Base-by-base conservation (phyloP, 1,139 yeast genomes). In the Hemisphaericaspora xylofermentans region DNA sequence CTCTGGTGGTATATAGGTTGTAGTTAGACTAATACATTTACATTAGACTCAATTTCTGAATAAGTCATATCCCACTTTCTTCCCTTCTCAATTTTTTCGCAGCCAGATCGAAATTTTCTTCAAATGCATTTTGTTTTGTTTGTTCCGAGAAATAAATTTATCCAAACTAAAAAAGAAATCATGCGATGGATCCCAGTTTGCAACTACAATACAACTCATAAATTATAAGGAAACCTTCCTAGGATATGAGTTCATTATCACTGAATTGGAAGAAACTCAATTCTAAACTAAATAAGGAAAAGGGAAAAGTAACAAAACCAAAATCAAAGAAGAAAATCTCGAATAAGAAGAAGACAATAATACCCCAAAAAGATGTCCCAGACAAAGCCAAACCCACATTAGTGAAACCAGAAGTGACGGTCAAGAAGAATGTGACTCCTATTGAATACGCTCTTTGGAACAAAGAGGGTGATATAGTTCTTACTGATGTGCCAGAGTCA, bases 241-340 rank as follows among this genome's bases (percentile, higher is more conserved):
- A 7, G 4, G 13, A 12, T 7, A 26, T 26, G 29, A 13, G 16
- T 5, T 8, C 33, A 29, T 17, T 16, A 35, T 64, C 71, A 13
- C 68, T 59, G 64, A 68, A 67, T 45, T 67, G 73, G 74, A 57
- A 58, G 44, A 58, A 54, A 34, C 56, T 66, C 12, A 61, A 57
- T 49, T 52, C 60, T 30, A 61, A 55, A 48, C 44, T 64, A 30
- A 37, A 50, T 14, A 52, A 45, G 19, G 42, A 42, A 31, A 14
- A 40, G 1, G 26, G 28, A 5, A 43, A 41, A 19, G 25, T 31
- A n/a, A 34, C 33, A 21, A 38, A 25, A 14, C 24, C 35, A 22
- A 35, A 16, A 26, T 39, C 6, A 33, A 42, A 34, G 36, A 42
- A 28, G 33, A 40, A 29, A 36, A 39, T 18, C 9, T 6, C 32